Base-by-base conservation (phyloP, 768 basidiomycete species). In the Leccinum rimulosum region DNA sequence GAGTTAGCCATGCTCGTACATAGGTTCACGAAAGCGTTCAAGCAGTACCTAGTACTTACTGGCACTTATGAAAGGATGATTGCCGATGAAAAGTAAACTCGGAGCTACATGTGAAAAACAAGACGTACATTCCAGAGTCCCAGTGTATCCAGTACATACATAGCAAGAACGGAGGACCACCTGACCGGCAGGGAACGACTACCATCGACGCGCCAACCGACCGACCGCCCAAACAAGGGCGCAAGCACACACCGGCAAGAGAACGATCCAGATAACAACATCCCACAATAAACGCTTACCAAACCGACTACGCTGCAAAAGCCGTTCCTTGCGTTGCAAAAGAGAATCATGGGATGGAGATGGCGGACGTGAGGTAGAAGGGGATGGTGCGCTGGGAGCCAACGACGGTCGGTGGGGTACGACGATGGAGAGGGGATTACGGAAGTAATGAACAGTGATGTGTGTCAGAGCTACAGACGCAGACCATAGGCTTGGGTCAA, bases 311-410 rank as follows among this genome's bases (percentile, higher is more conserved):
- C 83, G 83, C 74, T 97, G 95, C 59, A 98, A 75, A 45, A 86
- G 85, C 50, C 84, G 79, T 73, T 98, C 95, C 76, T 98, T 98
- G 61, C 90, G 81, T 65, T 90, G 85, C 33, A 98, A 75, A 22
- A 98, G 83, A 57, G 89, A 86, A 67, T 91, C 89, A 19, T 77
- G 73, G 14, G 77, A 72, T 43, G 77, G 66, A 40, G 61, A 73
- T 19, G 61, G 65, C 40, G 65, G 66, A 14, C 62, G 58, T 27
- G 50, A 55, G 56, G 49, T 64, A 54, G 59, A 67, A 4, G 48
- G 25, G 11, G 52, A 63, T 28, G 71, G 68, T 5, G 73, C 65
- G 25, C 31, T 59, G 25, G 63, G 63, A 35, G 17, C 58, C 12
- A 68, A 65, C 14, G 66, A 50, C 3, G 76, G 76, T 43, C 70